These are phyloP conservation scores for Jamesozyma rosinii DNA, from an alignment of 805 yeast genomes.

Conservation along the genomic window DNA sequence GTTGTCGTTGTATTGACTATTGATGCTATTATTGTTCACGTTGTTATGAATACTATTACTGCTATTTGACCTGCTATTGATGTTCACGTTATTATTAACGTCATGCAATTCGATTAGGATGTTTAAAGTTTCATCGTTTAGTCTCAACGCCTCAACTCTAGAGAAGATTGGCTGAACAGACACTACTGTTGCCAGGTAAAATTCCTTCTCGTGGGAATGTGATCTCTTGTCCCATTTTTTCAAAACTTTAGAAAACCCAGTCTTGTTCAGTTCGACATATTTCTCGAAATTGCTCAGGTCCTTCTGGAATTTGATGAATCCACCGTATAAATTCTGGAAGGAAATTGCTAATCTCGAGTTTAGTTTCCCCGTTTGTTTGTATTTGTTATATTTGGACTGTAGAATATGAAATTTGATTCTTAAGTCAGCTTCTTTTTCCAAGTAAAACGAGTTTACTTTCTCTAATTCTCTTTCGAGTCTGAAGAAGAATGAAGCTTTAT, in stretches of 20 bases:
- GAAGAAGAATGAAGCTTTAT: slow-evolving; percentile 81
- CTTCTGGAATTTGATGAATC: slow-evolving; percentile 78
- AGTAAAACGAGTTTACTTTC: slow-evolving; percentile 84
- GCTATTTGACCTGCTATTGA: background rate
- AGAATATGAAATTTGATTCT: slow-evolving; percentile 70
- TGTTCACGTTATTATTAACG: slow-evolving; percentile 7
- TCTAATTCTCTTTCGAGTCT: slow-evolving; percentile 89
- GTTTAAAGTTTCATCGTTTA: slow-evolving; percentile 53
- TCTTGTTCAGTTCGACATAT: slow-evolving; percentile 87
- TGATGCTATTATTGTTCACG: too few species aligned
- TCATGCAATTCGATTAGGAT: slow-evolving; percentile 25
- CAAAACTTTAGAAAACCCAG: slow-evolving; percentile 90
- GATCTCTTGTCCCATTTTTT: slow-evolving; percentile 98
- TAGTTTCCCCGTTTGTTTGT: slow-evolving; percentile 36
- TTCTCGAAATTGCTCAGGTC: slow-evolving; percentile 85
- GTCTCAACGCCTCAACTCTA: slow-evolving; percentile 71
- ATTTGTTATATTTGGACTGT: slow-evolving; percentile 56
- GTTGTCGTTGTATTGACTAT: background rate
- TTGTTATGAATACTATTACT: background rate
- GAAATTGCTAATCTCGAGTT: slow-evolving; percentile 41
- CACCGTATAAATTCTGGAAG: slow-evolving; percentile 75
- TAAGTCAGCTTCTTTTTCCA: slow-evolving; percentile 84
- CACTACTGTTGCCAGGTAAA: slow-evolving; percentile 84
- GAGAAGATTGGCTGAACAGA: slow-evolving; percentile 96
- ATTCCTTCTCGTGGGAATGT: slow-evolving; percentile 86